Evolutionary conservation across 805 yeast genomes (phyloP), one percentile per base, ranked within the genome.

Genomic region (Soucietia sequanensis): DNA sequence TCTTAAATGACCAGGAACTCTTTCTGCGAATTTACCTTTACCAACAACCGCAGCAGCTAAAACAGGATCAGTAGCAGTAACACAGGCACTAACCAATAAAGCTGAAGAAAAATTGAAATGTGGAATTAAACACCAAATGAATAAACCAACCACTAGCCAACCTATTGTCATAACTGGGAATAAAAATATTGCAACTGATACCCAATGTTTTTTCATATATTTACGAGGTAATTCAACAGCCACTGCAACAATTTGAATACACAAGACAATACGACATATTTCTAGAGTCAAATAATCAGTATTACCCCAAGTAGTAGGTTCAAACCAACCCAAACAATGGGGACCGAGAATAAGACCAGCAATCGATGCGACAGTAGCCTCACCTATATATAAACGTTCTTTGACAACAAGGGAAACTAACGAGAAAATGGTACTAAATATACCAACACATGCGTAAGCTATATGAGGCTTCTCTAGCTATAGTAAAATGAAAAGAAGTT

Each of bases 11-110:
- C 95, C 95, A 1, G 96, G 95, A 12, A 89, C 95, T 36, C 95
- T 75, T 51, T 77, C 78, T 10, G 96, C 95, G 56, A 89, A 89
- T 54, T 86, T 85, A 46, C 95, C 95, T 50, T 85, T 89, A 58
- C 96, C 95, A 8, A 89, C 96, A 24, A 89, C 95, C 2, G 96
- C 95, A 12, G 95, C 93, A 2, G 96, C 96, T 52, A 89, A 70
- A 27, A 89, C 93, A 5, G 97, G 97, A 62, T 89, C 97, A 0
- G 97, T 90, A 2, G 96, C 96, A 0, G 96, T 90, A 30, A 89
- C 80, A 56, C 96, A 88, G 2, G 95, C 96, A 21, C 90, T 76
- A 1, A 89, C 78, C 31, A 82, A 70, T 23, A 89, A 70, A 2
- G 87, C 81, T 32, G 80, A 85, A 14, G 84, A 58, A 65, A 89